phyloP scores from a whole-genome alignment of 2,329 filamentous ascomycete genomes.

The Cryoendolithus antarcticus region DNA sequence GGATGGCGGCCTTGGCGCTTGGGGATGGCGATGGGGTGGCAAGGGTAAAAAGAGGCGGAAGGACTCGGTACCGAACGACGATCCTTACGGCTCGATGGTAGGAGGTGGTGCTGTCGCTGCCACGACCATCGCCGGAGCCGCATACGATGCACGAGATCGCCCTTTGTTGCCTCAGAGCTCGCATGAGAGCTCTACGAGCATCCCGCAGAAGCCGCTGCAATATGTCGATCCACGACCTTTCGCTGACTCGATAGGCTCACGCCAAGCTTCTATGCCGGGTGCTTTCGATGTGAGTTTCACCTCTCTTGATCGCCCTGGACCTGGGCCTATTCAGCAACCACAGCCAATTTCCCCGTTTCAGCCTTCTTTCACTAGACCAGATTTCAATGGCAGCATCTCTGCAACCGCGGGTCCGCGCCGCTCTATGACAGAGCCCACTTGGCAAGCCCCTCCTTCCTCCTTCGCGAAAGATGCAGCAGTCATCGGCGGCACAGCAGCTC shows the following conservation, averaged over 20 bases:
- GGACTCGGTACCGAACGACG: too few species aligned
- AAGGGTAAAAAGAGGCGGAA: conserved; percentile 33
- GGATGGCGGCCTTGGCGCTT: conserved; percentile 34
- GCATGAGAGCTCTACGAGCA: too few species aligned
- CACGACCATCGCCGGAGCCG: conserved; percentile 29
- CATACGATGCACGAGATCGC: conserved; percentile 30
- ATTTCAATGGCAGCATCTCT: too few species aligned
- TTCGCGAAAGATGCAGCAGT: conserved; percentile 28
- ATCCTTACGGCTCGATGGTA: too few species aligned
- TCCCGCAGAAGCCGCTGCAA: conserved; percentile 44
- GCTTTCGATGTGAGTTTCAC: conserved; percentile 34
- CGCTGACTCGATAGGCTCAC: conserved; percentile 48
- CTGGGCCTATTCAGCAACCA: conserved; percentile 72
- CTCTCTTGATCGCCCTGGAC: too few species aligned
- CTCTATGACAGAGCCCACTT: too few species aligned
- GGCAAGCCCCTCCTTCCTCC: too few species aligned
- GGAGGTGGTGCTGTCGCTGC: conserved; percentile 27
- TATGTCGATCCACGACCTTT: conserved; percentile 56
- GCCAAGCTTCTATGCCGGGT: conserved; percentile 17
- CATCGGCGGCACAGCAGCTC: conserved; percentile 29
- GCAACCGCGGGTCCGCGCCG: conserved; percentile 2
- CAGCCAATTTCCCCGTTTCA: conserved; percentile 61
- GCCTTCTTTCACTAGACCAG: conserved; percentile 16
- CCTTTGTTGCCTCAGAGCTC: too few species aligned
- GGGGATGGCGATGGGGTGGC: conserved; percentile 49